These are phyloP conservation scores for Dipteronia dyeriana DNA, from an alignment of 345 rosid genomes.

Conservation along the genomic window DNA sequence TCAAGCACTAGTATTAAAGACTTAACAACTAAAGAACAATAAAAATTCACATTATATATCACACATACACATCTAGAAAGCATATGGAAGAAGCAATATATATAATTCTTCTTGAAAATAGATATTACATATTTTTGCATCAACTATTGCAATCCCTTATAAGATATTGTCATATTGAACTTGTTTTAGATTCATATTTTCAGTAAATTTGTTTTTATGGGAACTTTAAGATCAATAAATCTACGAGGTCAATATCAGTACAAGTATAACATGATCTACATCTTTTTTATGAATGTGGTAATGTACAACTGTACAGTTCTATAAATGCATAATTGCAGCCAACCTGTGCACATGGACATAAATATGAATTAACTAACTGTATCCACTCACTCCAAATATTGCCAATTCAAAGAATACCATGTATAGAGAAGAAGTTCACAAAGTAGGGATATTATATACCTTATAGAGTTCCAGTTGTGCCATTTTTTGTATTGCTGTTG, in stretches of 20 bases:
- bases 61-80: background rate
- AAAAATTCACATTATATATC: no score
- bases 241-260: background rate
- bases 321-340: background rate
- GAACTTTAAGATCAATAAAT: background rate
- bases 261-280: background rate
- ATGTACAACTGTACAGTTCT: background rate
- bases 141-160: background rate
- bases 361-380: background rate
- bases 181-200: background rate
- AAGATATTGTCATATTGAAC: background rate
- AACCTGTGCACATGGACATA: background rate
- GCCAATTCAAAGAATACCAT: background rate
- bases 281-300: background rate
- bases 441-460: conserved; percentile 39
- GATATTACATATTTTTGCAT: background rate
- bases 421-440: background rate
- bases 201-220: background rate
- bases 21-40: no score
- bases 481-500: conserved; percentile 96
- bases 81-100: background rate
- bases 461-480: conserved; percentile 96
- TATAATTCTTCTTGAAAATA: background rate
- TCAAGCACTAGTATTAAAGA: no score
- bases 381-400: background rate